phyloP scores from a whole-genome alignment of 1,284 basidiomycete genomes.

The Xerocomus minutiporus region DNA sequence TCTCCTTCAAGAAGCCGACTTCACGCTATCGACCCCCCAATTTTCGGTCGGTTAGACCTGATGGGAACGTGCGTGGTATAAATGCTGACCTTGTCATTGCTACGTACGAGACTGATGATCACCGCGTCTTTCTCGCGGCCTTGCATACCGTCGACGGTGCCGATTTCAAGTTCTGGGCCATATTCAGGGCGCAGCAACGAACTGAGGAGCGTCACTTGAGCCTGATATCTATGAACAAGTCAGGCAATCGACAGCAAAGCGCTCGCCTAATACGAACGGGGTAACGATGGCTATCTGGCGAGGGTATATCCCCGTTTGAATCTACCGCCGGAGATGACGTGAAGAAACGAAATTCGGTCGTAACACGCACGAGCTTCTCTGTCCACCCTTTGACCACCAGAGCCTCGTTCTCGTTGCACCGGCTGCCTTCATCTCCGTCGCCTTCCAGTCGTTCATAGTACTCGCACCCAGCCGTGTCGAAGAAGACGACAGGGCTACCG shows the following conservation, averaged over 20 bases:
- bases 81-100: slow-evolving; percentile 65
- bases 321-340: slow-evolving; percentile 39
- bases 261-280: slow-evolving; percentile 47
- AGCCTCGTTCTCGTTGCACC: slow-evolving; percentile 92
- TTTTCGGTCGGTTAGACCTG: background rate
- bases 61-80: slow-evolving; percentile 29
- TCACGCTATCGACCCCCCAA: slow-evolving; percentile 51
- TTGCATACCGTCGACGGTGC: slow-evolving; percentile 91
- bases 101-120: slow-evolving; percentile 83
- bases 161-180: slow-evolving; percentile 77
- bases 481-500: slow-evolving; percentile 81
- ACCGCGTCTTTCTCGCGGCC: slow-evolving; percentile 90
- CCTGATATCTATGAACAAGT: slow-evolving; percentile 64
- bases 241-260: background rate
- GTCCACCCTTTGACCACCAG: slow-evolving; percentile 81
- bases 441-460: slow-evolving; percentile 77
- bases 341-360: background rate
- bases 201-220: slow-evolving; percentile 80
- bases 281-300: slow-evolving; percentile 87
- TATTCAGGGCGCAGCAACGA: slow-evolving; percentile 65
- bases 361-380: slow-evolving; percentile 60
- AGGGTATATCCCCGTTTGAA: slow-evolving; percentile 64
- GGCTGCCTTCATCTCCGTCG: slow-evolving; percentile 76
- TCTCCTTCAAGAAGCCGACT: slow-evolving; percentile 90
- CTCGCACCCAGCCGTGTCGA: slow-evolving; percentile 90